Evolutionary conservation across 768 basidiomycete genomes (phyloP).

Genomic region (Tephrocybe sp.): DNA sequence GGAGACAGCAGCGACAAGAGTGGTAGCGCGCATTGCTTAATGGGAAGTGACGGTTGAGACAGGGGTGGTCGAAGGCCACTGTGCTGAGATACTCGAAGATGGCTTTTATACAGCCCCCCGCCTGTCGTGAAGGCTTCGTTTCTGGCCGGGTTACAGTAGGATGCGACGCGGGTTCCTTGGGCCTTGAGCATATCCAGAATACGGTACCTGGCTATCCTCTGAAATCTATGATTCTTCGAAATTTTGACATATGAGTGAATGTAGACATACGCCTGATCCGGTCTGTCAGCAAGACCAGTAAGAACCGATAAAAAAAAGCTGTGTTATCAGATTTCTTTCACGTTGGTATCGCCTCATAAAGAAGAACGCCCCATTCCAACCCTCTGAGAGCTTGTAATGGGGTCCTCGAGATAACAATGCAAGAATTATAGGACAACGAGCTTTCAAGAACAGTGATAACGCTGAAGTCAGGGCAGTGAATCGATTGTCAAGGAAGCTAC

Average conservation of each 20-base stretch:
- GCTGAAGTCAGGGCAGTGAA: neutral
- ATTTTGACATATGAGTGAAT: neutral
- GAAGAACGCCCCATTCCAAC: neutral
- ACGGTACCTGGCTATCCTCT: constrained; percentile 2
- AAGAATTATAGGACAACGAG: no score
- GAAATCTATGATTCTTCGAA: no score
- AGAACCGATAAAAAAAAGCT: neutral
- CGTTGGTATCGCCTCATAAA: neutral
- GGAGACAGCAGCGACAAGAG: constrained; percentile 22
- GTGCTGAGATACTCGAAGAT: neutral
- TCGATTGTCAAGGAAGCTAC: neutral
- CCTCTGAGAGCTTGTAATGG: neutral
- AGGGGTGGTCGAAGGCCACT: constrained; percentile 8
- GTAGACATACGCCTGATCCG: constrained; percentile 9
- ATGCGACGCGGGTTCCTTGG: neutral
- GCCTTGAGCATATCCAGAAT: neutral
- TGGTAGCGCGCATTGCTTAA: constrained; percentile 26
- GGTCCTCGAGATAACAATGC: neutral
- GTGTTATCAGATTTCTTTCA: neutral
- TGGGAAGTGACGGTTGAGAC: neutral
- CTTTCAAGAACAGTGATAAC: neutral
- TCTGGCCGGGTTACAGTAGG: neutral
- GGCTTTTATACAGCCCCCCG: constrained; percentile 12
- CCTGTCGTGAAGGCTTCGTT: neutral
- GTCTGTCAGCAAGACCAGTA: constrained; percentile 2